These are phyloP conservation scores for Fonsecaea monophora DNA, from an alignment of 2,329 filamentous ascomycete species.

Conservation along the genomic window DNA sequence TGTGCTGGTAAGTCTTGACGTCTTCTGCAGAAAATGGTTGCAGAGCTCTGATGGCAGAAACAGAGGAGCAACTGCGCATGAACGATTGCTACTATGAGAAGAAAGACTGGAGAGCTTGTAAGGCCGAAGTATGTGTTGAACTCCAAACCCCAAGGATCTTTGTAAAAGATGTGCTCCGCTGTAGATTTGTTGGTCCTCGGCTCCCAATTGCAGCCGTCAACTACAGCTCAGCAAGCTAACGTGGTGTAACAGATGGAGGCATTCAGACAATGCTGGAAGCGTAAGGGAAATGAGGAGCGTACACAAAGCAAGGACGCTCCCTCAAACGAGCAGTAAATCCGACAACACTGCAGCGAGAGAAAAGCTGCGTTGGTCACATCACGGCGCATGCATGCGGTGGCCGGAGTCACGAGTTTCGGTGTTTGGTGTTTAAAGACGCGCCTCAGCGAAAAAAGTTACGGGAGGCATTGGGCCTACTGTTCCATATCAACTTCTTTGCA, in stretches of 20 bases:
- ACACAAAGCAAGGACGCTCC: conserved; percentile 74
- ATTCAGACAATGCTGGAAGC: conserved; percentile 91
- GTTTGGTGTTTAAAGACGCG: conserved; percentile 21
- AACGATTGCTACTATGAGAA: conserved; percentile 96
- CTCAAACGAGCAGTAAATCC: conserved; percentile 6
- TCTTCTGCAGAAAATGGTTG: conserved; percentile 5
- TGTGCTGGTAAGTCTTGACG: conserved; percentile 68
- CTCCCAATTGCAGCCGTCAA: neutral
- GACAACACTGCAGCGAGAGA: neutral
- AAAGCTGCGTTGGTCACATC: conserved; percentile 2
- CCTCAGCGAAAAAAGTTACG: neutral
- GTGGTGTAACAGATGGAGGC: conserved; percentile 73
- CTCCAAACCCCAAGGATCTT: conserved; percentile 29
- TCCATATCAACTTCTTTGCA: neutral
- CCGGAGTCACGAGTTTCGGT: conserved; percentile 34
- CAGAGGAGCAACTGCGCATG: conserved; percentile 87
- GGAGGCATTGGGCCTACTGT: neutral
- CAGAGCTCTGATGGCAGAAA: conserved; percentile 10
- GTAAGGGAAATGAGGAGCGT: conserved; percentile 81
- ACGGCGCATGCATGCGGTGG: neutral
- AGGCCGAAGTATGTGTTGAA: conserved; percentile 73
- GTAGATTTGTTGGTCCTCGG: conserved; percentile 16
- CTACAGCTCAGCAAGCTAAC: conserved; percentile 11
- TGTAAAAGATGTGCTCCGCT: neutral
- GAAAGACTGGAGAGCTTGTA: conserved; percentile 93